Conservation (phyloP, 805 yeast genomes). For the Candida multigemmis region DNA sequence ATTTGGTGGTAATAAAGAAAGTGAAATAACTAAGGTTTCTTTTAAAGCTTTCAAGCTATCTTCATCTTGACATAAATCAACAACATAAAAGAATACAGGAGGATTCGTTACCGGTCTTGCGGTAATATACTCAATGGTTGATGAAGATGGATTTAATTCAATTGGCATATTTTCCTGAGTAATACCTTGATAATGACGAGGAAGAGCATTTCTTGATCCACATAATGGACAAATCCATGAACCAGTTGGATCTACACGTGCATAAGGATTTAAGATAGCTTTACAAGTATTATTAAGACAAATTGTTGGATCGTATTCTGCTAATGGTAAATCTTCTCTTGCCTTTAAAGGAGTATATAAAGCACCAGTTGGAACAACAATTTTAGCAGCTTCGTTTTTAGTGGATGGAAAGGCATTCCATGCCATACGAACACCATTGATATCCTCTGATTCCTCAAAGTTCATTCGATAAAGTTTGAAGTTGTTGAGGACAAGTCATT, state of each 20-base stretch:
- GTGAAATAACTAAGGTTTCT: constrained; percentile 37
- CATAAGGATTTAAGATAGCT: constrained; percentile 46
- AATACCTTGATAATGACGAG: constrained; percentile 14
- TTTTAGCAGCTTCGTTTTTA: constrained; percentile 42
- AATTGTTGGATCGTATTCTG: constrained; percentile 26
- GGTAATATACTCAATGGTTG: constrained; percentile 46
- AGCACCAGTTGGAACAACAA: constrained; percentile 48
- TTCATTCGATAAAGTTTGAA: constrained; percentile 17
- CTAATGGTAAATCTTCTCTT: constrained; percentile 25
- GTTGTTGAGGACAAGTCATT: too few species aligned
- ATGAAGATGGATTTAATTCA: constrained; percentile 27
- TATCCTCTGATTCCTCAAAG: constrained; percentile 55
- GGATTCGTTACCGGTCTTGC: constrained; percentile 31
- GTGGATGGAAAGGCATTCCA: constrained; percentile 60
- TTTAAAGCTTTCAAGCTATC: constrained; percentile 39
- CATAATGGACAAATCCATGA: constrained; percentile 55
- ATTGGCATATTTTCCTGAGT: constrained; percentile 17
- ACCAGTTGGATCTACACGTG: constrained; percentile 20
- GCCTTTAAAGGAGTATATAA: constrained; percentile 52
- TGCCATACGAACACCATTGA: constrained; percentile 64
- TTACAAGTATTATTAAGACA: constrained; percentile 43
- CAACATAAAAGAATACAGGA: constrained; percentile 43
- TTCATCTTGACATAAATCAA: constrained; percentile 50
- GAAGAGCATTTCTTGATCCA: constrained; percentile 33
- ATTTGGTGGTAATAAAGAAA: constrained; percentile 43